These are phyloP conservation scores for Starmerella lactis-condensi DNA, from an alignment of 805 yeast species.

Conservation along the genomic window DNA sequence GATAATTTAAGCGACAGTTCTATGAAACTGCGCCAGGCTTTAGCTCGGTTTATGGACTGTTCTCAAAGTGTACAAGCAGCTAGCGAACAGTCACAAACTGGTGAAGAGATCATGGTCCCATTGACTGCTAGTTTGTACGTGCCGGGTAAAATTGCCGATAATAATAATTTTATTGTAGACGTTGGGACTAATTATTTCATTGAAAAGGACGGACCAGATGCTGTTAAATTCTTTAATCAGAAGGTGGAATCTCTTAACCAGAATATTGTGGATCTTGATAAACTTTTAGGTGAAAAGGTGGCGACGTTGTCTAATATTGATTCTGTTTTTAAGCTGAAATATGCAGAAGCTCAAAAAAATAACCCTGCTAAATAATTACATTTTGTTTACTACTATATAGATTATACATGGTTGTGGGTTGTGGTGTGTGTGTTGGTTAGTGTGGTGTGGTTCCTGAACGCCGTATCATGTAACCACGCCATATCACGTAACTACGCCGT, in stretches of 20 bases:
- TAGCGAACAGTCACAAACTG: conserved; percentile 26
- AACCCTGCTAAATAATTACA: neutral
- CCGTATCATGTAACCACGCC: neutral
- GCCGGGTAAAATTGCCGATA: conserved; percentile 57
- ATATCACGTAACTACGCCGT: neutral
- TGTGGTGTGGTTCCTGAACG: neutral
- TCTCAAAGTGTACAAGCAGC: conserved; percentile 46
- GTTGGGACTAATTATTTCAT: conserved; percentile 93
- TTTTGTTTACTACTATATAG: neutral
- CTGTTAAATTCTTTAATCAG: conserved; percentile 49
- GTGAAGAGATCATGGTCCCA: conserved; percentile 55
- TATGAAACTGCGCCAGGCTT: conserved; percentile 68
- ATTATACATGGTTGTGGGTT: neutral
- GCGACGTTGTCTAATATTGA: conserved; percentile 46
- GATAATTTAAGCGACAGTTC: conserved; percentile 72
- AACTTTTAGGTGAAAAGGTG: conserved; percentile 57
- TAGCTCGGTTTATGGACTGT: conserved; percentile 65
- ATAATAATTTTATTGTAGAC: conserved; percentile 64
- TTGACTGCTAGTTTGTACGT: conserved; percentile 75
- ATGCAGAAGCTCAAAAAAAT: conserved; percentile 5
- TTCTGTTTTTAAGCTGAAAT: conserved; percentile 16
- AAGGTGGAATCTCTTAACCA: conserved; percentile 54
- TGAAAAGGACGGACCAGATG: conserved; percentile 52
- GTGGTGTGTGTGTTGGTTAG: neutral
- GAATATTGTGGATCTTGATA: conserved; percentile 57